Evolutionary conservation across 345 rosid species (phyloP), one percentile per base, ranked within the genome.

Genomic region (Rhizophora apiculata): DNA sequence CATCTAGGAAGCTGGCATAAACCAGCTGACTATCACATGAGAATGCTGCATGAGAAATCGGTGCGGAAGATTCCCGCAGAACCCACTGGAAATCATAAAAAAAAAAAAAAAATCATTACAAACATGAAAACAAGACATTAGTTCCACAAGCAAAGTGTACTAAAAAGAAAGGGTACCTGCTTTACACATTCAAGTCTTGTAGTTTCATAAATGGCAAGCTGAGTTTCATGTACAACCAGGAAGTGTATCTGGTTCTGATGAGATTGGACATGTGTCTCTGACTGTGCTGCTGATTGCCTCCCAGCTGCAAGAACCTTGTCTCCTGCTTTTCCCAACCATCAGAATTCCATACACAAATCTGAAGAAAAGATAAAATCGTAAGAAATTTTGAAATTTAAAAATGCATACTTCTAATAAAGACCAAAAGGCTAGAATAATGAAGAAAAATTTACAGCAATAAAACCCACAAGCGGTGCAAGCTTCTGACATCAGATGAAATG

Each of bases 231-330:
- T 43, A 92, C 97, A 72, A 86, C 93, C 64, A 95, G 88, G 86
- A 95, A 92, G 72, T 90, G 97, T 56, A 82, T 74, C 76, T 92
- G 99, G 69, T 95, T 97, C 73, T 83, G 93, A 85, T 95, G 97
- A 78, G 92, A 95, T 72, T 95, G 99, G 64, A 95, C 97, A 64
- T 96, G 93, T 6, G 97, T 95, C 61, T 92, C 99, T 68, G 97
- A 86, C 65, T 81, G 87, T 39, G 77, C 75, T 36, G 80, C 34
- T 16, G 89, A 65, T n/a, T 87, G 71, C 81, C 97, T 81, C 61
- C 97, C 96, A n/a, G 86, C 76, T 82, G 97, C 83, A 91, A 81
- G 72, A 80, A 79, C 79, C 85, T 86, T 73, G 81, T 65, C 81
- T 81, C 89, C 80, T 89, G 97, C 80, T 83, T 91, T 83, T 89